Evolutionary conservation across 306 rosid species (phyloP).

Genomic region (Dryas alaskensis): DNA sequence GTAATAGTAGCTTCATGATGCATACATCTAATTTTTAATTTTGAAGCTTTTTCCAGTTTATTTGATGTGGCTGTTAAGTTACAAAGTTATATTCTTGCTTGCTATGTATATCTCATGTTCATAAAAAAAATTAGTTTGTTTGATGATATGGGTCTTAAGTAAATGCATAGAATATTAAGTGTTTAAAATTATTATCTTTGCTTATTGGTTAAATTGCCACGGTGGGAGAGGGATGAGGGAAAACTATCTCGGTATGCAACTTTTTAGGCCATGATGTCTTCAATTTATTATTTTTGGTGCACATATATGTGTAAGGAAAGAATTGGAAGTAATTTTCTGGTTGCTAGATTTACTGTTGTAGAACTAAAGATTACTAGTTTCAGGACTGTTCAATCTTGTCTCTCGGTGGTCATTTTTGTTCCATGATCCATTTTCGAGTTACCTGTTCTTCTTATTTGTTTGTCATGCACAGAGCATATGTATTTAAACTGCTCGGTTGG

Average conservation of each 20-base stretch:
- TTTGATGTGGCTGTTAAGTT: not conserved
- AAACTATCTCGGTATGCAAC: no score
- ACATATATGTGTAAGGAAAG: not conserved
- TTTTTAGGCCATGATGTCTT: no score
- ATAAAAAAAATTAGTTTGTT: not conserved
- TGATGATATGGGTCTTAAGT: not conserved
- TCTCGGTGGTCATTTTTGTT: not conserved
- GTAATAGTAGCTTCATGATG: not conserved
- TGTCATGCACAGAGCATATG: constrained; percentile 3
- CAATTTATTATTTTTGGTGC: not conserved
- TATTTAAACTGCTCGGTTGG: constrained; percentile 22
- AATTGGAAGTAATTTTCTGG: not conserved
- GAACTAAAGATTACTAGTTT: not conserved
- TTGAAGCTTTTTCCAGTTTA: not conserved
- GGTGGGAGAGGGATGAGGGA: no score
- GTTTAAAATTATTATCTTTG: not conserved
- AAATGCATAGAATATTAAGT: not conserved
- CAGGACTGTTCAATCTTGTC: not conserved
- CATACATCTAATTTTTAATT: not conserved
- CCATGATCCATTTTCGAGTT: not conserved
- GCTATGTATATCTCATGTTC: not conserved
- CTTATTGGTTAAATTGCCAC: no score
- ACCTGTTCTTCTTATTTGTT: constrained; percentile 22
- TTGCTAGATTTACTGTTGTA: not conserved
- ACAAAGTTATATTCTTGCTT: not conserved